Conservation (phyloP, 768 basidiomycete species). For the Phlebiopsis flavidoalba region DNA sequence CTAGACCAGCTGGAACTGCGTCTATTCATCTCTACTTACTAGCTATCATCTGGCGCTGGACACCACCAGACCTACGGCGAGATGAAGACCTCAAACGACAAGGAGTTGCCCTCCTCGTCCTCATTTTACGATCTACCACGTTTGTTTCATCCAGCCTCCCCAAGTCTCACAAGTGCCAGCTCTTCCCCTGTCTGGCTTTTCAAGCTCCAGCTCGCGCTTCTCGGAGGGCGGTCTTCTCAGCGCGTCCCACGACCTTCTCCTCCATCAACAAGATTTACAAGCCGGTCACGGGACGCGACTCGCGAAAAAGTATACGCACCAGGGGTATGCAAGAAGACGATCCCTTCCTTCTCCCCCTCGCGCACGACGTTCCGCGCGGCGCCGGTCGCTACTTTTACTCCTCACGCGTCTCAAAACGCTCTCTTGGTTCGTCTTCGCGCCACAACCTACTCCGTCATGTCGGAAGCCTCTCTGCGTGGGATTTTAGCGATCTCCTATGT, state of each 20-base stretch:
- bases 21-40: background rate
- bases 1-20: background rate
- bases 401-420: background rate
- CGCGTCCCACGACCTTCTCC: background rate
- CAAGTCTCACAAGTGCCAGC: background rate
- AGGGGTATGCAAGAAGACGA: background rate
- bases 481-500: background rate
- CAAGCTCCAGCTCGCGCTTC: background rate
- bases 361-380: background rate
- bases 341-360: background rate
- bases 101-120: background rate
- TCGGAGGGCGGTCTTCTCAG: background rate
- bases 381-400: background rate
- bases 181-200: background rate
- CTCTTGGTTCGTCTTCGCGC: background rate
- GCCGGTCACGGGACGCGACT: background rate
- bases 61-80: background rate
- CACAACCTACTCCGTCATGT: background rate
- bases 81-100: background rate
- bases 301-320: background rate
- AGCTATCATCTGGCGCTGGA: background rate
- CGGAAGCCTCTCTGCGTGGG: background rate
- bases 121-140: background rate
- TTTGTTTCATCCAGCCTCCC: background rate
- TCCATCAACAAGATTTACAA: slow-evolving; percentile 1